Evolutionary conservation across 352 stramenopile genomes (phyloP), one percentile per base, ranked within the genome.

Genomic region (Saprolegnia parasitica): DNA sequence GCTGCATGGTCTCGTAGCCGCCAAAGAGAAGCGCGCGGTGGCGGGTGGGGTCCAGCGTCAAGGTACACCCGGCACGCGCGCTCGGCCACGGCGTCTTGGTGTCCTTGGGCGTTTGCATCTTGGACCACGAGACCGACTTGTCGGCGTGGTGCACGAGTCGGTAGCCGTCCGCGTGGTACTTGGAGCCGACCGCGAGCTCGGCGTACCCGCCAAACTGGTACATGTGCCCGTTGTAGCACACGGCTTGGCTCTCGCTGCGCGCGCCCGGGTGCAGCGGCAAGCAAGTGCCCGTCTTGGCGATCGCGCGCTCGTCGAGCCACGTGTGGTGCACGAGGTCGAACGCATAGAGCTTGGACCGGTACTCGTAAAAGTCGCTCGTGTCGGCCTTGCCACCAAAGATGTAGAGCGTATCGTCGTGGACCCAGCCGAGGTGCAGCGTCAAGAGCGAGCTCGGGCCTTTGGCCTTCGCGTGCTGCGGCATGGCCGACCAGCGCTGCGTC

Each of bases 331-430:
- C 49, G 45, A 70, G 29, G 23, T 70, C 63, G 35, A 61, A 61
- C 16, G 32, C 47, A 24, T 70, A 63, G 23, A 70, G 49, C 24
- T 35, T 52, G 54, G 15, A 39, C 20, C 55, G 63, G 63, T 70
- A 70, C 63, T 70, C 63, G 63, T 70, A 70, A 40, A 70, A 70
- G 37, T 70, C 63, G 54, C 45, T 42, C 21, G 63, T 70, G 54
- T 70, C 63, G 6, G 54, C 63, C 54, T 70, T 70, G 45, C 63
- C 63, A 4, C 63, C 63, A 70, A 70, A 70, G 42, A 70, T 26
- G 49, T 29, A 70, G 5, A 70, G 39, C 23, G 54, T 70, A 8
- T 24, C 16, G 29, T 61, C 26, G 29, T 70, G 46, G 18, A 70
- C 52, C 63, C 63, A 70, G 10, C 29, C 21, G 11, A 57, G 26